A percentile compares a stretch with the other conserved stretches of the same genome.
phyloP scores from a whole-genome alignment of 2,329 filamentous ascomycete genomes.

The Emergomyces pasteurianus region DNA sequence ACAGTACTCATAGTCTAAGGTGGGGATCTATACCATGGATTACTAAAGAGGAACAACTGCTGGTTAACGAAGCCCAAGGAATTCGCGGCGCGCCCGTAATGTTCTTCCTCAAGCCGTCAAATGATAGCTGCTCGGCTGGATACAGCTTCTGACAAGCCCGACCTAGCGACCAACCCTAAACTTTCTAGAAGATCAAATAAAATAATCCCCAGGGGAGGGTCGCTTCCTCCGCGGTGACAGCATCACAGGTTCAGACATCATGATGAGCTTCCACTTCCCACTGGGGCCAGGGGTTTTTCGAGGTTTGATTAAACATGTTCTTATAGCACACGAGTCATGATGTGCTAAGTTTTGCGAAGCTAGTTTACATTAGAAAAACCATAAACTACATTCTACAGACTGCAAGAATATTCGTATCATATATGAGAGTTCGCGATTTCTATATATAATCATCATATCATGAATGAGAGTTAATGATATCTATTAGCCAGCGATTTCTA shows the following conservation, averaged over 20 bases:
- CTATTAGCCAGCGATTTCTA: too few relatives aligned
- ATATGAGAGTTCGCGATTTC: too few relatives aligned
- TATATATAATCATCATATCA: too few relatives aligned
- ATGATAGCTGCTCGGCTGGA: constrained; percentile 39
- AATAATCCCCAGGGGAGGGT: constrained; percentile 28
- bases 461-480: too few relatives aligned
- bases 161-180: constrained; percentile 30
- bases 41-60: not conserved
- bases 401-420: too few relatives aligned
- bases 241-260: constrained; percentile 35
- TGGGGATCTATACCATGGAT: constrained; percentile 22
- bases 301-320: constrained; percentile 23
- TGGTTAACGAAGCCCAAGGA: constrained; percentile 15
- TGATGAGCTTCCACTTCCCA: constrained; percentile 38
- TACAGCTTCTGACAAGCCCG: constrained; percentile 27
- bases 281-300: constrained; percentile 26
- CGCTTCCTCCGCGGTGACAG: constrained; percentile 33
- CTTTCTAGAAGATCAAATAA: constrained; percentile 35
- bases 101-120: constrained; percentile 56
- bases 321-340: too few relatives aligned
- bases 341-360: too few relatives aligned
- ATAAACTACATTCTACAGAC: too few relatives aligned
- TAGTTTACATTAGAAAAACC: too few relatives aligned
- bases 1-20: constrained; percentile 50
- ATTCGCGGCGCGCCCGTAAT: constrained; percentile 46